A percentile compares a stretch with the other conserved stretches of the same genome.
Evolutionary conservation across 768 basidiomycete species (phyloP).

Genomic region (Suillus fuscotomentosus): DNA sequence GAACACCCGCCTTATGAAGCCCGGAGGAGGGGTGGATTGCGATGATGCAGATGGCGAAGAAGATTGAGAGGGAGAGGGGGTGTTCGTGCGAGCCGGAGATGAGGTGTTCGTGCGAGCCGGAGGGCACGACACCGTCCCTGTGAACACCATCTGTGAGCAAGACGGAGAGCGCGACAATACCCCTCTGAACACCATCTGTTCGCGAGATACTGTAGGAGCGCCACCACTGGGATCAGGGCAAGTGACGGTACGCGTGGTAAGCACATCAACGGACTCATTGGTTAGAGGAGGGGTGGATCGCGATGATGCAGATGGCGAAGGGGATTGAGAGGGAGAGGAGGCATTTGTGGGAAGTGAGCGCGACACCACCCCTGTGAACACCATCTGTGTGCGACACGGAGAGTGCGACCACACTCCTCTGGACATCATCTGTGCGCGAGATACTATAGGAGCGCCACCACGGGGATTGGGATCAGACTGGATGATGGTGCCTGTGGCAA

Average conservation of each 20-base stretch:
- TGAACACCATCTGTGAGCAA: slow-evolving; percentile 15
- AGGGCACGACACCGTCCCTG: too few relatives aligned
- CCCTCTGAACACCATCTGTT: neutral
- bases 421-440: neutral
- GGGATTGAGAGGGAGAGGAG: slow-evolving; percentile 12
- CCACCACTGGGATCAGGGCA: too few relatives aligned
- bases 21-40: slow-evolving; percentile 10
- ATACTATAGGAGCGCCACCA: neutral
- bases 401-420: neutral
- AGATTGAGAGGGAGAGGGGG: slow-evolving; percentile 15
- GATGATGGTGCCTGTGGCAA: slow-evolving; percentile 36
- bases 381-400: slow-evolving; percentile 19
- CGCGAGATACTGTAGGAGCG: too few relatives aligned
- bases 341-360: slow-evolving; percentile 15
- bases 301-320: slow-evolving; percentile 9
- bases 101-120: too few relatives aligned
- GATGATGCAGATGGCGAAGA: slow-evolving; percentile 8
- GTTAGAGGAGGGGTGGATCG: slow-evolving; percentile 9
- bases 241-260: too few relatives aligned
- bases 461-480: slow-evolving; percentile 20
- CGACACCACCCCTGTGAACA: too few relatives aligned
- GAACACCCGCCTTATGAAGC: slow-evolving; percentile 21
- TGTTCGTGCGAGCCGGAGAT: slow-evolving; percentile 13
- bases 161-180: slow-evolving; percentile 7
- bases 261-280: too few relatives aligned